These are phyloP conservation scores for Pythium brachiatum DNA, from an alignment of 352 stramenopile species.

Conservation along the genomic window DNA sequence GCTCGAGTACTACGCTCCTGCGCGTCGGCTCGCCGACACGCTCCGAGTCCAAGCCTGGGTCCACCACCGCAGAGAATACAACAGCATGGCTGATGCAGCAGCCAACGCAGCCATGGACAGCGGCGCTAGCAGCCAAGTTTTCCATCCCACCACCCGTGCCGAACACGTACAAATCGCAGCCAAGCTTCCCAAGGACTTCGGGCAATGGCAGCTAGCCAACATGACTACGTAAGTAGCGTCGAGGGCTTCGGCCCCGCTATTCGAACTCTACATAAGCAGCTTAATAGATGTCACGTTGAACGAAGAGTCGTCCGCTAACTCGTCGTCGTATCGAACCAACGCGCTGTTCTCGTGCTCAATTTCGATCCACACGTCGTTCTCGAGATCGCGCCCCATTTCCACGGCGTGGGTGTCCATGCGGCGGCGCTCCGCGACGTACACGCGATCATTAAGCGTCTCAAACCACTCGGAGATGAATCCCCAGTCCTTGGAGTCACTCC, in stretches of 20 bases:
- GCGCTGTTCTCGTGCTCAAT: slow-evolving; percentile 7
- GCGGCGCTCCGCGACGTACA: background rate
- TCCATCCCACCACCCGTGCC: no score
- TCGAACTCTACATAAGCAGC: no score
- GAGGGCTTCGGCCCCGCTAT: no score
- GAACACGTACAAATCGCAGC: no score
- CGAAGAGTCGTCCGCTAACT: slow-evolving; percentile 9
- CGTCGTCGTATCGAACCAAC: background rate
- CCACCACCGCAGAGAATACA: slow-evolving; percentile 1
- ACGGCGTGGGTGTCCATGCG: slow-evolving; percentile 5
- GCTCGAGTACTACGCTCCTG: background rate
- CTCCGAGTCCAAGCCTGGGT: background rate
- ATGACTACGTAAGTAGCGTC: no score
- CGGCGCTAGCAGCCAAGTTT: no score
- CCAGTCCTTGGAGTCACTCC: background rate
- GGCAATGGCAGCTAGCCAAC: no score
- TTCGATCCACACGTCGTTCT: slow-evolving; percentile 14
- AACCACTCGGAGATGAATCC: slow-evolving; percentile 10
- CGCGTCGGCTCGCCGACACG: background rate
- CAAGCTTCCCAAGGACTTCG: no score
- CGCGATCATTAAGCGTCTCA: background rate
- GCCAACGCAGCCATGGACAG: slow-evolving; percentile 7
- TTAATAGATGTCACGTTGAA: no score
- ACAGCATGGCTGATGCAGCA: slow-evolving; percentile 6
- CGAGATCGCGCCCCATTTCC: background rate